Evolutionary conservation across 768 basidiomycete species (phyloP), one percentile per base, ranked within the genome.

Genomic region (Pulveroboletus sp.): DNA sequence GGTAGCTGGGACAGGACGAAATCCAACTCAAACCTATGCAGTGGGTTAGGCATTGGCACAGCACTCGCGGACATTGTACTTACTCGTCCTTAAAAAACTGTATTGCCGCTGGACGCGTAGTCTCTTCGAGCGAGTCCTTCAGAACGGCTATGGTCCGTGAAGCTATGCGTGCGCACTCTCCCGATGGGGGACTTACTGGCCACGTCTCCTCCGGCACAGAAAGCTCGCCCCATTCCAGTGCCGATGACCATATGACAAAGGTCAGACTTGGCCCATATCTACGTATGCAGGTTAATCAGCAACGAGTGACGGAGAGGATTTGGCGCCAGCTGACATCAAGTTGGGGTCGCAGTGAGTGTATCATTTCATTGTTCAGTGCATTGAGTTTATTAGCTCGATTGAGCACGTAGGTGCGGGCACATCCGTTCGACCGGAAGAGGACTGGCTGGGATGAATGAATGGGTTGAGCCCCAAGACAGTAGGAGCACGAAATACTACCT

Each of bases 181-280:
- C 41, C 30, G 21, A 39, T 43, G 37, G 54, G 48, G 27, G 18
- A 75, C 86, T 69, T 58, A 94, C 95, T 73, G 51, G 81, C 84
- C 50, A 99, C 89, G 69, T 99, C 96, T 39, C 96, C 96, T 13
- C 96, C 96, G 6, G 90, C 86, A 61, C 93, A 98, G 65, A 97
- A 98, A 11, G 86, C 89, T 51, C 82, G 76, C 4, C 84, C 86
- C 11, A 69, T 67, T 21, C 88, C 89, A 30, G 79, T 77, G 31
- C 85, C 87, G 33, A 91, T 77, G 51, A 96, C 80, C 27, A 85
- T 76, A 49, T 79, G 78, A 57, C 83, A 83, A 7, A 90, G 76
- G 43, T 84, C 78, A 27, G 89, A 83, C 32, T 76, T 69, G 53
- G 79, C 76, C 88, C 89, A 92, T 74, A 82, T 80, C 89, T 92